phyloP scores from a whole-genome alignment of 257 asterid species.

The Ballota nigra region DNA sequence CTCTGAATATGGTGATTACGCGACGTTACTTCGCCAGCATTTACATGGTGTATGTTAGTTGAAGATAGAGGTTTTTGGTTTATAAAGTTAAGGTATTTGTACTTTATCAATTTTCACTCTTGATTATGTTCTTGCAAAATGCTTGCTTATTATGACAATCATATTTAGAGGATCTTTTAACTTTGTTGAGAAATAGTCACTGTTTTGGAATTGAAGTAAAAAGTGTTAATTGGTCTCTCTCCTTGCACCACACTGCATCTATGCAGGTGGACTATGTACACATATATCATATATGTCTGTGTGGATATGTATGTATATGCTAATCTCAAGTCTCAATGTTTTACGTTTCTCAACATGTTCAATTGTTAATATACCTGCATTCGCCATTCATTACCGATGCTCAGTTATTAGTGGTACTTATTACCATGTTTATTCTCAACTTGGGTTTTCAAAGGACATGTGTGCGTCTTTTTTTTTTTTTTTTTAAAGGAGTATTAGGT shows the following conservation, averaged over 20 bases:
- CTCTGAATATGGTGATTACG: conserved; percentile 36
- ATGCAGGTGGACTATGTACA: too few species aligned
- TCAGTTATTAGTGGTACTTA: neutral
- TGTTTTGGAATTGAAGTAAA: neutral
- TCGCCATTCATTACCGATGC: neutral
- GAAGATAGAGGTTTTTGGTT: neutral
- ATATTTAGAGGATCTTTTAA: neutral
- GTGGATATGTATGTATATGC: neutral
- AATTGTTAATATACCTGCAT: neutral
- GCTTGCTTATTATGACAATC: neutral
- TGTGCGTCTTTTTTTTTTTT: neutral
- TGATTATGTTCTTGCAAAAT: neutral
- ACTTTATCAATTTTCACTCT: neutral
- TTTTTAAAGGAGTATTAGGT: neutral
- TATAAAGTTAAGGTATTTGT: neutral
- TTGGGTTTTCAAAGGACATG: neutral
- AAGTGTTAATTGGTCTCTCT: neutral
- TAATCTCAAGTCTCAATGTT: neutral
- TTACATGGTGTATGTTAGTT: conserved; percentile 21
- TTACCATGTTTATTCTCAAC: neutral
- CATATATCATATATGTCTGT: too few species aligned
- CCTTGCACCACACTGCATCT: too few species aligned
- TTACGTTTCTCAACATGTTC: neutral
- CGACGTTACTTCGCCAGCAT: conserved; percentile 18
- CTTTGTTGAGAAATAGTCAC: neutral